These are phyloP conservation scores for Diplosphaera chodatii DNA, from an alignment of 139 green algal genomes.

Conservation along the genomic window DNA sequence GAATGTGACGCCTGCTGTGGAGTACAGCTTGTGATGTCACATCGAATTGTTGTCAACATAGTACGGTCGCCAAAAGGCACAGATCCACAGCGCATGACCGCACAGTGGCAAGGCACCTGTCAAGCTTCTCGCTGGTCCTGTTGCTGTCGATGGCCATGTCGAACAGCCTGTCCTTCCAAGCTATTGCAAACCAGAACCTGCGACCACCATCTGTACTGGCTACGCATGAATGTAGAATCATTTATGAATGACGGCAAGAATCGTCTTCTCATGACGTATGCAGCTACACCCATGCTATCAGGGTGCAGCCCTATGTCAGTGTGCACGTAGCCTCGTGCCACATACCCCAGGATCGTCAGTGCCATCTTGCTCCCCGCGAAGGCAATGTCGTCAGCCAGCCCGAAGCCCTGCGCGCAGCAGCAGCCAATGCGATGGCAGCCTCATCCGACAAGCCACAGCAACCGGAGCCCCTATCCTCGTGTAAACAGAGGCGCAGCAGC, in stretches of 20 bases:
- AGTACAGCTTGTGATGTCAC: neutral
- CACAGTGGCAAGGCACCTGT: neutral
- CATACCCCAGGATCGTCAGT: neutral
- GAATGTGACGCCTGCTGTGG: neutral
- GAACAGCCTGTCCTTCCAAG: constrained; percentile 21
- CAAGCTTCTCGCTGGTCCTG: neutral
- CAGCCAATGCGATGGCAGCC: no score
- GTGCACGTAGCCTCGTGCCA: no score
- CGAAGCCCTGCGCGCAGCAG: neutral
- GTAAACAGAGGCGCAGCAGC: no score
- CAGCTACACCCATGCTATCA: no score
- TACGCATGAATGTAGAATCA: no score
- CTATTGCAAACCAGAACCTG: constrained; percentile 22
- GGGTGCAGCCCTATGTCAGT: no score
- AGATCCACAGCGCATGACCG: neutral
- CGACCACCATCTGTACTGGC: neutral
- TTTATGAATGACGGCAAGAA: no score
- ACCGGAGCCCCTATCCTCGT: no score
- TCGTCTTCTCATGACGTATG: no score
- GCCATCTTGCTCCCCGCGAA: neutral
- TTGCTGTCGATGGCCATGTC: neutral
- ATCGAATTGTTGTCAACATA: no score
- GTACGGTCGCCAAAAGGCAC: no score
- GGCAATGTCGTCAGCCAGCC: neutral
- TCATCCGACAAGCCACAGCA: no score